Evolutionary conservation across 345 rosid species (phyloP), one percentile per base, ranked within the genome.

Genomic region (Eucalyptus coolabah): DNA sequence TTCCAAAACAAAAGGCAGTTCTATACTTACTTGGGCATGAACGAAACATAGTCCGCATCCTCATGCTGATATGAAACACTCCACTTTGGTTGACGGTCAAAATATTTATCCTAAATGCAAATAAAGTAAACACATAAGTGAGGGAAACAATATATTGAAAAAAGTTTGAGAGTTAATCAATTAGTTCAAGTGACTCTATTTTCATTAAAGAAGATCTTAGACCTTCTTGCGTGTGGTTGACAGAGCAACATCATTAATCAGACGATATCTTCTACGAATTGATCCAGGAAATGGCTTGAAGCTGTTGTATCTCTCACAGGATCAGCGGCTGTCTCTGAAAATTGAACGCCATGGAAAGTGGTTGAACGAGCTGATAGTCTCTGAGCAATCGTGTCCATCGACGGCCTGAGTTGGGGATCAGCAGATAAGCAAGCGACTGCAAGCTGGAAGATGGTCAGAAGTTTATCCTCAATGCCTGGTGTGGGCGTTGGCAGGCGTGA

Each of bases 391-490:
- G 3, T 67, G 18, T 67, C 42, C 80, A 93, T 93, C 40, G 91
- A 86, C 18, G 94, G 95, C 87, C 94, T 90, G 4, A 63, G 51
- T 88, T 88, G 80, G 80, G 80, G 23, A 32, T 32, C 5, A 67
- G 80, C 80, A 67, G 80, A 67, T 67, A 67, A 32, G 80, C 80
- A 67, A 16, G 19, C 23, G 6, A 67, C 3, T 67, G 80, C 23
- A 67, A 67, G 77, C 21, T 65, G 1, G 21, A n/a, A 67, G 77
- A 67, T 67, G 77, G 77, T 67, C 37, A 67, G 21, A 67, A 67
- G 77, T 67, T 67, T 17, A 67, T n/a, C 77, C 40, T 67, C 77
- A 32, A 67, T 67, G 77, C 77, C 3, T 67, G 40, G 19, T 3
- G 19, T n/a, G 12, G 77, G 77, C 6, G 6, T 67, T n/a, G 40